Evolutionary conservation across 495 filamentous ascomycete genomes (phyloP).

Genomic region (Podospora fimiseda): DNA sequence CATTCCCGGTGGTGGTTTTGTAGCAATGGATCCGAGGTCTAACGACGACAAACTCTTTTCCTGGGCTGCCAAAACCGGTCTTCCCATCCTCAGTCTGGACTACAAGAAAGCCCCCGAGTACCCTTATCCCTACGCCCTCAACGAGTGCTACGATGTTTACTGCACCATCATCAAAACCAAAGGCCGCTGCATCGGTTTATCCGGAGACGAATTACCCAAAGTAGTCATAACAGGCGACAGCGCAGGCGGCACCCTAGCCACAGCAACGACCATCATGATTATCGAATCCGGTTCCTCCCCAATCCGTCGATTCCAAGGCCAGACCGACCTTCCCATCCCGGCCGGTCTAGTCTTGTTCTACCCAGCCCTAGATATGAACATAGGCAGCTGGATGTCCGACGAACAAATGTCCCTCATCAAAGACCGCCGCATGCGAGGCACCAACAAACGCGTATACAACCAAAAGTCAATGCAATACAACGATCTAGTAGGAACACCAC

Average conservation of each 20-base stretch:
- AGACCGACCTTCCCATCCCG: slow-evolving; percentile 63
- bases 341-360: slow-evolving; percentile 83
- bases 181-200: slow-evolving; percentile 77
- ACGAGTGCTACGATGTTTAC: slow-evolving; percentile 96
- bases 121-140: slow-evolving; percentile 90
- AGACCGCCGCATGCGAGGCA: slow-evolving; percentile 68
- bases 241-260: slow-evolving; percentile 85
- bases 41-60: slow-evolving; percentile 88
- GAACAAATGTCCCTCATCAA: slow-evolving; percentile 94
- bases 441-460: slow-evolving; percentile 66
- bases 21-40: slow-evolving; percentile 86
- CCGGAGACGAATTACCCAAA: slow-evolving; percentile 62
- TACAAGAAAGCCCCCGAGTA: slow-evolving; percentile 93
- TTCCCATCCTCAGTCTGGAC: slow-evolving; percentile 84
- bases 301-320: slow-evolving; percentile 50
- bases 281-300: slow-evolving; percentile 61
- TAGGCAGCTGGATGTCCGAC: slow-evolving; percentile 98
- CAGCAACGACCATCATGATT: slow-evolving; percentile 78
- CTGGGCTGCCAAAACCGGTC: slow-evolving; percentile 78
- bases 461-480: slow-evolving; percentile 66
- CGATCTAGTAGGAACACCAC: slow-evolving; percentile 54
- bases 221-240: slow-evolving; percentile 86
- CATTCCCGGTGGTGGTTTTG: slow-evolving; percentile 90
- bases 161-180: slow-evolving; percentile 66
- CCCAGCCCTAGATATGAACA: slow-evolving; percentile 87